These are phyloP conservation scores for Sanghuangporus weigelae DNA, from an alignment of 1,284 basidiomycete genomes.

Conservation along the genomic window DNA sequence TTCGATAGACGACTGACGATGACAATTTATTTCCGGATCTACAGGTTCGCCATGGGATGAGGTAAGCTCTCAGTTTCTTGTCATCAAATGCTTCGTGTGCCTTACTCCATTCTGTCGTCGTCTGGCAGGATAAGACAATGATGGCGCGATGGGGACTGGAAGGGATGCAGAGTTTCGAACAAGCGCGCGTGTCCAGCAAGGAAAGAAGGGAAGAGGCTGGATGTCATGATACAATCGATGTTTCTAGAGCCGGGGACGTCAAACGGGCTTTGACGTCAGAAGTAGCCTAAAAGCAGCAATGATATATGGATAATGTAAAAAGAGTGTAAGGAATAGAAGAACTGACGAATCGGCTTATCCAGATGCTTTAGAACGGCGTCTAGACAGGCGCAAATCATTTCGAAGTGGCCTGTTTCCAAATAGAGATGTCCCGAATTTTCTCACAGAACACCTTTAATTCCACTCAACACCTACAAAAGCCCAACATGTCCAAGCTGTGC, in stretches of 20 bases:
- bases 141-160: constrained; percentile 89
- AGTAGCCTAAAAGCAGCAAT: neutral
- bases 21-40: constrained; percentile 13
- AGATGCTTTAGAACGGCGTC: neutral
- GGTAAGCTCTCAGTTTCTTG: constrained; percentile 32
- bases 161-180: constrained; percentile 87
- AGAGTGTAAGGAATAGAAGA: constrained; percentile 4
- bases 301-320: neutral
- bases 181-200: constrained; percentile 48
- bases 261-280: neutral
- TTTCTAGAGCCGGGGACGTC: neutral
- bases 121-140: constrained; percentile 84
- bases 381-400: neutral
- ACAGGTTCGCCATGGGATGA: constrained; percentile 84
- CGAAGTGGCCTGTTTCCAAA: neutral
- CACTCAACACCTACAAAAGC: neutral
- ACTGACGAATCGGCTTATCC: neutral
- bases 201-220: constrained; percentile 48
- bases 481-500: neutral
- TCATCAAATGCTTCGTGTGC: neutral
- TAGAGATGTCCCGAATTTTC: neutral
- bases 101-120: constrained; percentile 15
- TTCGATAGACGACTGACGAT: constrained; percentile 16
- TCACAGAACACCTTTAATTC: neutral
- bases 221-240: neutral